A percentile compares a stretch with the other conserved stretches of the same genome.
phyloP scores from a whole-genome alignment of 2,329 filamentous ascomycete genomes.

The Didymella exigua region DNA sequence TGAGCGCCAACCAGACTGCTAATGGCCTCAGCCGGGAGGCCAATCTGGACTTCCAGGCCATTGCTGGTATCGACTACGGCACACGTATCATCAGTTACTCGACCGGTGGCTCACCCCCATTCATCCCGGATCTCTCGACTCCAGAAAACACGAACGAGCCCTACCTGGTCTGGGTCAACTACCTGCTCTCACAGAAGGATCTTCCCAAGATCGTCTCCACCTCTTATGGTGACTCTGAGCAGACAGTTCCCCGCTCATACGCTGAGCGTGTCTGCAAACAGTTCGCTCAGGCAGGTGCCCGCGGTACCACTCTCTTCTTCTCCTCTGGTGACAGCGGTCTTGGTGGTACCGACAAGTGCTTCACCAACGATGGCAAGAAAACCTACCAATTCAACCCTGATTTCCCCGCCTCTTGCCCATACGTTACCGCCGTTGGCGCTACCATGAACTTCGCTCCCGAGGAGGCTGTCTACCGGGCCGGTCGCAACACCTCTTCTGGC shows the following conservation, averaged over 20 bases:
- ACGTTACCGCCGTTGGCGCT: constrained; percentile 70
- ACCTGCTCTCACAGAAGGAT: constrained; percentile 60
- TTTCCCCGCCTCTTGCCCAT: constrained; percentile 72
- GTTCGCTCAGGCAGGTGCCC: constrained; percentile 69
- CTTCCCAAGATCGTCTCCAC: constrained; percentile 68
- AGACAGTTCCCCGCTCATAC: constrained; percentile 66
- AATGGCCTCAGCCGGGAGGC: constrained; percentile 59
- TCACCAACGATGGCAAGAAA: constrained; percentile 63
- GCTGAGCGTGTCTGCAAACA: constrained; percentile 66
- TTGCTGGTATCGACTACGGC: constrained; percentile 61
- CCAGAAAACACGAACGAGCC: constrained; percentile 68
- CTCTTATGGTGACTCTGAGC: constrained; percentile 71
- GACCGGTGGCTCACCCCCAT: constrained; percentile 63
- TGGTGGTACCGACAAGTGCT: constrained; percentile 58
- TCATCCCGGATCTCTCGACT: constrained; percentile 55
- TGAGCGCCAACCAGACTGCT: constrained; percentile 40
- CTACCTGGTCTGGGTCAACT: constrained; percentile 67
- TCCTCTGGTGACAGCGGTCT: constrained; percentile 67
- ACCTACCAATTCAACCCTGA: constrained; percentile 62
- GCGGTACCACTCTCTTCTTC: constrained; percentile 69
- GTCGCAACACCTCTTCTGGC: constrained; percentile 37
- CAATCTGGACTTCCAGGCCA: constrained; percentile 68
- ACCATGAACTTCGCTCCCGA: constrained; percentile 62
- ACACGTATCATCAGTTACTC: constrained; percentile 64
- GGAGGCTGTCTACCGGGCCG: constrained; percentile 51